Conservation (phyloP, 495 filamentous ascomycete species). For the Lasiosphaeria miniovina region DNA sequence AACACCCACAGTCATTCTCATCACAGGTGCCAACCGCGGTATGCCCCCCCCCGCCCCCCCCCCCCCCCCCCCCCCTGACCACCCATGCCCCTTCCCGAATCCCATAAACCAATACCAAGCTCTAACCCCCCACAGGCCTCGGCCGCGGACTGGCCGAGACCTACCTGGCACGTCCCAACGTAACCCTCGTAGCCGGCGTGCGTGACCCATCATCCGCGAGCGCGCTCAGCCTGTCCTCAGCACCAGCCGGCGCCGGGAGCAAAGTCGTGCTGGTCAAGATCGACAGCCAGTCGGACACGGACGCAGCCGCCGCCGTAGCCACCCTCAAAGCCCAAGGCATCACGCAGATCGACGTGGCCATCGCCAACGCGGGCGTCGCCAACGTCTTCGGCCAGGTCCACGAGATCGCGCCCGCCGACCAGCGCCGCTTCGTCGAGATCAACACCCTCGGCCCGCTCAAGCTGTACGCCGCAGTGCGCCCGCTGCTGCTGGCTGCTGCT, state of each 20-base stretch:
- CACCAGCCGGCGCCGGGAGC: slow-evolving; percentile 9
- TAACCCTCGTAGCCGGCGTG: slow-evolving; percentile 34
- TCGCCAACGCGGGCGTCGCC: slow-evolving; percentile 29
- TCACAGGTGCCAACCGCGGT: slow-evolving; percentile 34
- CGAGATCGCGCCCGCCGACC: slow-evolving; percentile 18
- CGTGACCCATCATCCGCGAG: slow-evolving; percentile 25
- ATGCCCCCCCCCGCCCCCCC: neutral
- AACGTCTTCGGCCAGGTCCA: slow-evolving; percentile 7
- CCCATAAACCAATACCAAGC: neutral
- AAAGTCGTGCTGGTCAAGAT: slow-evolving; percentile 31
- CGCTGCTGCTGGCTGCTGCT: slow-evolving; percentile 30
- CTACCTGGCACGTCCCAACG: slow-evolving; percentile 29
- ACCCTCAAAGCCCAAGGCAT: slow-evolving; percentile 20
- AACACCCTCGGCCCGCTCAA: slow-evolving; percentile 37
- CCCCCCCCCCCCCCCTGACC: neutral
- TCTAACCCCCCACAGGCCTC: slow-evolving; percentile 11
- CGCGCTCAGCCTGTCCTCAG: slow-evolving; percentile 15
- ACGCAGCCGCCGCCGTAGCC: slow-evolving; percentile 19
- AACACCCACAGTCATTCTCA: slow-evolving; percentile 22
- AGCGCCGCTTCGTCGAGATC: slow-evolving; percentile 37
- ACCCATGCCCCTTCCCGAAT: neutral
- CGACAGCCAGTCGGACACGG: slow-evolving; percentile 23
- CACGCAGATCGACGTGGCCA: slow-evolving; percentile 26
- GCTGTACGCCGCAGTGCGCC: slow-evolving; percentile 40
- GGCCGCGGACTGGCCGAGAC: slow-evolving; percentile 25